A percentile compares a stretch with the other conserved stretches of the same genome.
phyloP scores from a whole-genome alignment of 352 stramenopile genomes.

The Pythium chondricola region DNA sequence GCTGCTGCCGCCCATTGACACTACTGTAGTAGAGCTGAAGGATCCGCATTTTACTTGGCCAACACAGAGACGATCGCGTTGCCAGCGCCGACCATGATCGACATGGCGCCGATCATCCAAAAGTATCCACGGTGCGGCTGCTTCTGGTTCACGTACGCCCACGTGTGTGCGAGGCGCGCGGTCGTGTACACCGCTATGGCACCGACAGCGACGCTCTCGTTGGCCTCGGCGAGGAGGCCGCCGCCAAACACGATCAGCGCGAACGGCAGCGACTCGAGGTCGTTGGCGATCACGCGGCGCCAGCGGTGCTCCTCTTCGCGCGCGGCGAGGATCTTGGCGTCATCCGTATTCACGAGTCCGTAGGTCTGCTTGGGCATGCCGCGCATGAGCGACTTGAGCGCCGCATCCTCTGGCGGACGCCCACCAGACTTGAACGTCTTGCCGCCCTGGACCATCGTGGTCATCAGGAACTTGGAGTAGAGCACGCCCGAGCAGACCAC shows the following conservation, averaged over 20 bases:
- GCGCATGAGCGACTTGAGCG: slow-evolving; percentile 20
- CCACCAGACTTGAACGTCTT: slow-evolving; percentile 44
- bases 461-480: slow-evolving; percentile 56
- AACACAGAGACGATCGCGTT: slow-evolving; percentile 15
- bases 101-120: slow-evolving; percentile 16
- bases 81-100: slow-evolving; percentile 17
- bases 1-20: too few relatives aligned
- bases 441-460: slow-evolving; percentile 38
- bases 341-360: slow-evolving; percentile 19
- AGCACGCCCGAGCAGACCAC: slow-evolving; percentile 24
- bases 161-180: slow-evolving; percentile 26
- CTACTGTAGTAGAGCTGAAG: too few relatives aligned
- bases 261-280: slow-evolving; percentile 33
- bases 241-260: slow-evolving; percentile 21
- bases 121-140: slow-evolving; percentile 17
- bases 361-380: slow-evolving; percentile 34
- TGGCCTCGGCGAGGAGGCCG: slow-evolving; percentile 14
- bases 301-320: slow-evolving; percentile 28
- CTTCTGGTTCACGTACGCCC: slow-evolving; percentile 28
- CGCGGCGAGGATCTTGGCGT: slow-evolving; percentile 28
- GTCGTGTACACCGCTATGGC: slow-evolving; percentile 25
- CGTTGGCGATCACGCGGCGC: slow-evolving; percentile 31
- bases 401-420: slow-evolving; percentile 49
- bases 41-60: too few relatives aligned
- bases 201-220: slow-evolving; percentile 16